These are phyloP conservation scores for Margaritispora aquatica DNA, from an alignment of 495 filamentous ascomycete species.

Conservation along the genomic window DNA sequence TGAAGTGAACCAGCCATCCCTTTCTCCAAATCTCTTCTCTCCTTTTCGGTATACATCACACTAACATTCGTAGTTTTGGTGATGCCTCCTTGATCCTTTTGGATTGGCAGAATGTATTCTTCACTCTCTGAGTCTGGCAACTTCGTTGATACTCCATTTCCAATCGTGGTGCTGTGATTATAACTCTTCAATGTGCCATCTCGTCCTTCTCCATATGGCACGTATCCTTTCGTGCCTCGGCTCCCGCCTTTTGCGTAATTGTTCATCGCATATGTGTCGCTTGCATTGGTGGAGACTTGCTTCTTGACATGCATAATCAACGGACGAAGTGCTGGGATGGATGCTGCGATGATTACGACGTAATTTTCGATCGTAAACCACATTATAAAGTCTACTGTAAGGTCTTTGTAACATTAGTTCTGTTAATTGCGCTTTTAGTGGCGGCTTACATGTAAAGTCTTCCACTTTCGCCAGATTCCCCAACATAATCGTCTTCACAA, in stretches of 20 bases:
- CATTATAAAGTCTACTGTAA: slow-evolving; percentile 20
- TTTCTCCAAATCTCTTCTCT: slow-evolving; percentile 1
- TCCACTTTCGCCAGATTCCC: slow-evolving; percentile 3
- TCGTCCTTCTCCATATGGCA: not conserved
- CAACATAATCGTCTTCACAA: slow-evolving; percentile 5
- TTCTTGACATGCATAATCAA: slow-evolving; percentile 10
- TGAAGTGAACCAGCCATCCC: not conserved
- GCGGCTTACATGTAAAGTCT: slow-evolving; percentile 12
- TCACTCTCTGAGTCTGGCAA: slow-evolving; percentile 1
- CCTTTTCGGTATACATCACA: not conserved
- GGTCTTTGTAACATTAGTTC: too few relatives aligned
- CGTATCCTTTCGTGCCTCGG: slow-evolving; percentile 5
- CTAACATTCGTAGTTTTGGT: slow-evolving; percentile 4
- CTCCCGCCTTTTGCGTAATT: not conserved
- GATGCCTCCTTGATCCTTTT: not conserved
- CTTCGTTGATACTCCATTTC: not conserved
- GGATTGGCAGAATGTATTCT: slow-evolving; percentile 9
- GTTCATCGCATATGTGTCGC: slow-evolving; percentile 1
- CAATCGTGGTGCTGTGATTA: not conserved
- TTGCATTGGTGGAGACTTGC: slow-evolving; percentile 3
- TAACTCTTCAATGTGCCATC: slow-evolving; percentile 5
- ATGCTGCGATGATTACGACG: slow-evolving; percentile 12
- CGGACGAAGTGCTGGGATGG: slow-evolving; percentile 6
- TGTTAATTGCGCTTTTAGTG: not conserved
- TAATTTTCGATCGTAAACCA: slow-evolving; percentile 21